Base-by-base conservation (phyloP, 2,329 filamentous ascomycete species). In the Oidium heveae region DNA sequence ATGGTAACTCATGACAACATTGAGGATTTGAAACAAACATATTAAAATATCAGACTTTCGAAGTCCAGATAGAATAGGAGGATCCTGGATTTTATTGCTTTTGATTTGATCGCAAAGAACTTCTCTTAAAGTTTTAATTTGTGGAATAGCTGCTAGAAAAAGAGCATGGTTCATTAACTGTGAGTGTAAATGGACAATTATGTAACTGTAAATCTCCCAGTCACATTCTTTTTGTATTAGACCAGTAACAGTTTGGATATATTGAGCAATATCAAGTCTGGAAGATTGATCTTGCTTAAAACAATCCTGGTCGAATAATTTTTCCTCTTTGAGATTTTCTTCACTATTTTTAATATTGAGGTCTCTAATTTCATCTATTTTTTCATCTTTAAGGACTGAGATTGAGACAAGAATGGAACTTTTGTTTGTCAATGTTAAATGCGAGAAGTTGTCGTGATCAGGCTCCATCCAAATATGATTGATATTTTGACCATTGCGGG, bases 181-280 rank as follows among this genome's bases (percentile, higher is more conserved):
- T 32, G 85, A 82, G 0, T 86, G 84, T 10, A 95, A 70, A 65
- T 94, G 85, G 6, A 86, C 84, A 33, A 98, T 71, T 18, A 89
- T 76, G 64, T 89, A 95, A 66, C 86, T 89, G 70, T 94, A 94
- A 1, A 94, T 72, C 64, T 96, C 87, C 88, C 89, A 96, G 58
- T 91, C 82, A 51, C 78, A 76, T 43, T 82, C 83, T 55, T 79
- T 74, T 59, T 83, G 78, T 46, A 94, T 69, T n/a, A 91, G 69
- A n/a, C 73, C 72, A 28, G 86, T 75, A 39, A 93, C 72, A 12
- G 79, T 74, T 58, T 88, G 83, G n/a, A 94, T 72, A 84, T 86
- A 94, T 1, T 59, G 49, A 46, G 55, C 55, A 28, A 66, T 60
- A 34, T 62, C 57, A 7, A 66, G 56, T 8, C 55, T 52, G 36